Base-by-base conservation (phyloP, 805 yeast genomes). In the Gaillardinia entomophila region DNA sequence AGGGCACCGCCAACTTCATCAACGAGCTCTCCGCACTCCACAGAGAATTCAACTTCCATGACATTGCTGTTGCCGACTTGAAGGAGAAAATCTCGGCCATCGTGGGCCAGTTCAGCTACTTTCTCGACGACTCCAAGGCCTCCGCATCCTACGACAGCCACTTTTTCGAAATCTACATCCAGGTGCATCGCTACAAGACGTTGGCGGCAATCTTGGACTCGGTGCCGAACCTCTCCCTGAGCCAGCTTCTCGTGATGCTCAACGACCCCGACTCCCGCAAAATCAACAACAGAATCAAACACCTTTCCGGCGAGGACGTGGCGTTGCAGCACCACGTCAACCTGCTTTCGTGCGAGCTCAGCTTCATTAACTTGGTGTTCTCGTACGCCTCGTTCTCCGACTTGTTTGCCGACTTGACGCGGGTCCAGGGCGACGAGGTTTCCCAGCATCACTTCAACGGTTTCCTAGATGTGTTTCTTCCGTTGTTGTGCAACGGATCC, bases 101-200 rank as follows among this genome's bases (percentile, higher is more conserved):
- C 12, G 37, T 57, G 16, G 25, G 33, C 12, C 46, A 51, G 19
- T 46, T 45, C 32, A 38, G 47, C 25, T 31, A 29, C 8, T 42
- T 43, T 33, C 40, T 46, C 22, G 26, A 27, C 16, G 31, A 33
- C n/a, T 32, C 34, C 11, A 35, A 38, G n/a, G 33, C 26, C 12
- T 27, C 22, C 20, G 18, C 32, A 8, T 27, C 35, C 5, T 34
- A 37, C 19, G 36, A 43, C 17, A 28, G 36, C 4, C 19, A 27
- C 19, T 15, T n/a, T 6, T 27, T 16, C 20, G 16, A 14, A n/a
- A 12, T n/a, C 12, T 15, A 48, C 16, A 42, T 56, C 31, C 57
- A 52, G 30, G 37, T 49, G n/a, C 42, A 48, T 24, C 41, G 56
- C 15, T 55, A 53, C 37, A 47, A 46, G 24, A 33, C 37, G 12